Base-by-base conservation (phyloP, 768 basidiomycete species). In the Rhodotorula diobovata region DNA sequence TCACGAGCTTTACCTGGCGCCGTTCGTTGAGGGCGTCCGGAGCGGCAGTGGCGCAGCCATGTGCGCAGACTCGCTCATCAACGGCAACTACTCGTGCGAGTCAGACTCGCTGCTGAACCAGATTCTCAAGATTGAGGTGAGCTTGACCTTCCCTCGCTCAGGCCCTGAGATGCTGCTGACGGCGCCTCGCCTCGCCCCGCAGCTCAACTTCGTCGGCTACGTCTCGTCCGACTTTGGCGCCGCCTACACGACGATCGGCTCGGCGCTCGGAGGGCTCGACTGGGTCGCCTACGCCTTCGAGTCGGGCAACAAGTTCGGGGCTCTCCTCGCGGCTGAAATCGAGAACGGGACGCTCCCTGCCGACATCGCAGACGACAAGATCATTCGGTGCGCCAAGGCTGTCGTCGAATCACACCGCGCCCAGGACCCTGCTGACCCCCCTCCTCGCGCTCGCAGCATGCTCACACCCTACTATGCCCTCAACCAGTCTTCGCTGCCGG, bases 81-180 rank as follows among this genome's bases (percentile, higher is more conserved):
- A 70, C 51, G 68, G 68, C 3, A 64, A 37, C 72, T 77, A 51
- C 77, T 88, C 90, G 0, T 90, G 89, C 79, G 86, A 90, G 77
- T 89, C 89, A 76, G 84, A 87, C 80, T 86, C 86, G 71, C 82
- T 86, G 56, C 76, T 90, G 79, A 90, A 90, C 79, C 85, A 86
- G 66, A 83, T 91, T 28, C 82, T 91, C 68, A 91, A 91, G 81
- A 81, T 83, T 56, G 88, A 91, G 45, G 41, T 56, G 53, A 43
- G 41, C 41, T n/a, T n/a, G n/a, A n/a, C n/a, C n/a, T n/a, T n/a
- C n/a, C n/a, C n/a, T n/a, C n/a, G n/a, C n/a, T n/a, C n/a, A n/a
- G n/a, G n/a, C n/a, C n/a, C n/a, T n/a, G n/a, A n/a, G n/a, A n/a
- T n/a, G n/a, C n/a, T n/a, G n/a, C n/a, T n/a, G n/a, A n/a, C n/a